phyloP scores from a whole-genome alignment of 2,329 filamentous ascomycete species.

The Torrubiellomyces zombiae region DNA sequence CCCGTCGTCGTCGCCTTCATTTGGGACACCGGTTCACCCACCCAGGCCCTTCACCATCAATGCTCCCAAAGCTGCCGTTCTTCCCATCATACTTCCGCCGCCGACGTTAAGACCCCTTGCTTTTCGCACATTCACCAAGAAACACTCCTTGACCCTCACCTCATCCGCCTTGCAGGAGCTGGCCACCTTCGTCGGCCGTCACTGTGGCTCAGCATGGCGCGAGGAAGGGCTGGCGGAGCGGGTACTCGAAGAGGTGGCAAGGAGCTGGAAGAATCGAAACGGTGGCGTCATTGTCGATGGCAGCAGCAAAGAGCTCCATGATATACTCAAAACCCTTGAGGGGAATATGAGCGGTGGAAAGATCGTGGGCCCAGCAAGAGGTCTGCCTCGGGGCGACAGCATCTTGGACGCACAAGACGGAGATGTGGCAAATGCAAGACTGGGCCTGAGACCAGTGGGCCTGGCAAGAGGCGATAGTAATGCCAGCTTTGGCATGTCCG shows the following conservation, averaged over 20 bases:
- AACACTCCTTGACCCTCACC: conserved; percentile 84
- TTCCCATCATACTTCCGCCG: conserved; percentile 80
- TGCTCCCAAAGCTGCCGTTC: conserved; percentile 44
- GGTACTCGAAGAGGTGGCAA: conserved; percentile 80
- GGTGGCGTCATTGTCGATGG: conserved; percentile 87
- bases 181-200: conserved; percentile 76
- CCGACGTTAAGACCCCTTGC: conserved; percentile 77
- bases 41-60: conserved; percentile 45
- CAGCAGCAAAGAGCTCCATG: conserved; percentile 54
- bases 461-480: conserved; percentile 43
- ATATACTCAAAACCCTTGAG: conserved; percentile 71
- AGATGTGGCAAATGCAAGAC: conserved; percentile 35
- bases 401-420: conserved; percentile 40
- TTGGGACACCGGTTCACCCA: conserved; percentile 72
- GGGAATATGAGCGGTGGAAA: conserved; percentile 79
- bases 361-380: conserved; percentile 34
- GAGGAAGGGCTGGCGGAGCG: conserved; percentile 87
- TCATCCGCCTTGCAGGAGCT: conserved; percentile 73
- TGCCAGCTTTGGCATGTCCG: conserved; percentile 46
- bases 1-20: conserved; percentile 79
- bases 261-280: conserved; percentile 78
- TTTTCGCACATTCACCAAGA: conserved; percentile 93
- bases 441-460: conserved; percentile 31
- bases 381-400: conserved; percentile 40
- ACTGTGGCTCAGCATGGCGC: conserved; percentile 92